Evolutionary conservation across 139 green algal genomes (phyloP), one percentile per base, ranked within the genome.

Genomic region (Tetraselmis striata): DNA sequence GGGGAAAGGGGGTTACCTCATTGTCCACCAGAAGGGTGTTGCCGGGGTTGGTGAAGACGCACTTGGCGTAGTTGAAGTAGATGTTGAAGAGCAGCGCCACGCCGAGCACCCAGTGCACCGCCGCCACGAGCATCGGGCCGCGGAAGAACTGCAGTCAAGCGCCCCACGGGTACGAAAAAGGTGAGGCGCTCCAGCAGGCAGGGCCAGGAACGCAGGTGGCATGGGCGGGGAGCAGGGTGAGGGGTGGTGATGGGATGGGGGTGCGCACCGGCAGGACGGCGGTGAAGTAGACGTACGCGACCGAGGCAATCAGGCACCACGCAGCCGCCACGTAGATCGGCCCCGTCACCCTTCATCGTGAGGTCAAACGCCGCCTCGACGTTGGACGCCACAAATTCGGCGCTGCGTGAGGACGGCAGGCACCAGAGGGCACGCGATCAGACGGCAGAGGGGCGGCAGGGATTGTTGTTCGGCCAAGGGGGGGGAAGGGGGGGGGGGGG

Each of bases 11-110:
- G 45, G 45, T 18, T 25, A 78, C 84, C 59, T 83, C 77, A 1
- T 29, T 32, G 32, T 85, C 76, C 1, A 82, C 76, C 32, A 83
- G 58, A 0, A 80, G 76, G 0, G 87, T 91, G 80, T 30, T 85
- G 18, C 87, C 87, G 23, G 87, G 85, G 26, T 28, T 77, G 29
- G 77, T 89, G 29, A 83, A 77, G 29, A 85, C 77, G 78, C 87
- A 91, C 77, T 85, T 32, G 23, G 76, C 1, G 31, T 91, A 87
- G 80, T 91, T 91, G 75, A 83, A 91, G 0, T 88, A 31, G 1
- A 91, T 84, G 77, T 89, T 89, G 80, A 87, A 88, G 1, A 88
- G 79, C 67, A 91, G 83, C 77, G 74, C 84, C 31, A 84, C 26
- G 0, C 81, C 81, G n/a, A 85, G 77, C 0, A 29, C 29, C 22